Conservation (phyloP, 805 yeast genomes). For the Zygoascus ofunaensis region DNA sequence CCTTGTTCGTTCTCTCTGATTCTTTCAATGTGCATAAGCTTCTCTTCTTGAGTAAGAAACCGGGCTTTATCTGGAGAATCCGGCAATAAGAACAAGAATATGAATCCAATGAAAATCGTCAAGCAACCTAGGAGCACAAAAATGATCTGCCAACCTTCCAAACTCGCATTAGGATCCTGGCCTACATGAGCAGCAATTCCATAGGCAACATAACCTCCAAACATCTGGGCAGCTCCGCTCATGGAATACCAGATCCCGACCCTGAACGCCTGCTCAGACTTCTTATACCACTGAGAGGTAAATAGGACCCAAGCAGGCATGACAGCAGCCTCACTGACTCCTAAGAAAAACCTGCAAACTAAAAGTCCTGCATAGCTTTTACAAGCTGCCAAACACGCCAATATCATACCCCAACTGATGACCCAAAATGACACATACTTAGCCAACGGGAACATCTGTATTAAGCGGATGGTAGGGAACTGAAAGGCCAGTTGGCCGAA, state of each 20-base stretch:
- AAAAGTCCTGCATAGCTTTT: slow-evolving; percentile 38
- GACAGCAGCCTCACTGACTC: slow-evolving; percentile 44
- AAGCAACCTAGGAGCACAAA: slow-evolving; percentile 49
- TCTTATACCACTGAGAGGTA: slow-evolving; percentile 50
- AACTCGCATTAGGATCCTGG: slow-evolving; percentile 19
- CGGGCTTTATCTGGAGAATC: slow-evolving; percentile 17
- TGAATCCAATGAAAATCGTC: slow-evolving; percentile 33
- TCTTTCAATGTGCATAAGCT: slow-evolving; percentile 18
- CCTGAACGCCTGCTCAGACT: slow-evolving; percentile 38
- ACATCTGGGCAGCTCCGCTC: slow-evolving; percentile 36
- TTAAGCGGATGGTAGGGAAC: slow-evolving; percentile 35
- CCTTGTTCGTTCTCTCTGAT: slow-evolving; percentile 34
- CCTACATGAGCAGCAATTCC: slow-evolving; percentile 30
- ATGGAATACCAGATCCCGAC: slow-evolving; percentile 35
- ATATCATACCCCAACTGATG: slow-evolving; percentile 13
- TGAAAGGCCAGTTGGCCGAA: slow-evolving; percentile 40
- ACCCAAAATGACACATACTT: slow-evolving; percentile 12
- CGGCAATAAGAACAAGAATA: slow-evolving; percentile 11
- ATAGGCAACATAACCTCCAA: slow-evolving; percentile 44
- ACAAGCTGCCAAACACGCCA: slow-evolving; percentile 26
- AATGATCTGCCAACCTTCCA: slow-evolving; percentile 39
- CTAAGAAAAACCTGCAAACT: slow-evolving; percentile 40
- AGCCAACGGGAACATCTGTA: slow-evolving; percentile 13
- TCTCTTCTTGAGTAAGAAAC: slow-evolving; percentile 17
- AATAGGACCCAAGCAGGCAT: slow-evolving; percentile 50